phyloP scores from a whole-genome alignment of 169 alveolate species.

The Cryptosporidium parvum region DNA sequence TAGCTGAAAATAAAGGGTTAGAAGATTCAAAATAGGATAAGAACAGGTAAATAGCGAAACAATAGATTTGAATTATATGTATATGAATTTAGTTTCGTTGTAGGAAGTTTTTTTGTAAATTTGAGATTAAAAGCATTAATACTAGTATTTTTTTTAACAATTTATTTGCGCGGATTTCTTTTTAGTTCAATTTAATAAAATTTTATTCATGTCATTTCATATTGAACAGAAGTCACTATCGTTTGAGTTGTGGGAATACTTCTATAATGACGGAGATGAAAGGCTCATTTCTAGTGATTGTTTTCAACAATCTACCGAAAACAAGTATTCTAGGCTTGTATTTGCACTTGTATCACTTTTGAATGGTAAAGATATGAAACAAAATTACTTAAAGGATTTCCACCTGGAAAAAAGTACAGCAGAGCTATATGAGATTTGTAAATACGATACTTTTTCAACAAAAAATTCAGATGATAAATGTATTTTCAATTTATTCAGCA shows the following conservation, averaged over 20 bases:
- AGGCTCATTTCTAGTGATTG: neutral
- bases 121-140: neutral
- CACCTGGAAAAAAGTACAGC: slow-evolving; percentile 10
- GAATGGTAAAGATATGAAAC: neutral
- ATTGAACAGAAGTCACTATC: neutral
- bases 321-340: slow-evolving; percentile 42
- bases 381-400: slow-evolving; percentile 5
- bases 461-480: slow-evolving; percentile 2
- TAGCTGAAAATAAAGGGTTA: neutral
- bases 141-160: slow-evolving; percentile 9
- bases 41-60: neutral
- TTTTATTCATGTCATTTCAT: neutral
- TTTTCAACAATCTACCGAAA: slow-evolving; percentile 14
- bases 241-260: slow-evolving; percentile 25
- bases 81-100: slow-evolving; percentile 4
- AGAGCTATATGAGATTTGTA: neutral
- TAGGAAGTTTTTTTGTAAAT: neutral
- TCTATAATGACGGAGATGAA: slow-evolving; percentile 3
- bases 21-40: neutral
- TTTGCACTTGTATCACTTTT: neutral
- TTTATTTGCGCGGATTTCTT: slow-evolving; percentile 21
- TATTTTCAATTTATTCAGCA: neutral
- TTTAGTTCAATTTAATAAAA: neutral
- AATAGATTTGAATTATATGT: slow-evolving; percentile 8
- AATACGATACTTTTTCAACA: neutral